Evolutionary conservation across 805 yeast species (phyloP).

Genomic region (Lachancea waltii): DNA sequence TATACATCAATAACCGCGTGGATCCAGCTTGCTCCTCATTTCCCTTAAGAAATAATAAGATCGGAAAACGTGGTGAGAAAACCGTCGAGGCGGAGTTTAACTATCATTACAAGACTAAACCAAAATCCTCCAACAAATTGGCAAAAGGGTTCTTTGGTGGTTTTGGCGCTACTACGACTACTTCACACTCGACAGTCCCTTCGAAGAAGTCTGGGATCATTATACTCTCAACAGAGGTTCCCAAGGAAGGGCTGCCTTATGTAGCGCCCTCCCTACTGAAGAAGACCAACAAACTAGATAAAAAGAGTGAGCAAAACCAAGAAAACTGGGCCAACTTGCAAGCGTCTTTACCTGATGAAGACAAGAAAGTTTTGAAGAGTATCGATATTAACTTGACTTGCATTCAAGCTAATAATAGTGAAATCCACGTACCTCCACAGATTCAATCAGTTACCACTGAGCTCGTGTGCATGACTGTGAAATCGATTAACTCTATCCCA

Average conservation of each 20-base stretch:
- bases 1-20: conserved; percentile 24
- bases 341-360: conserved; percentile 25
- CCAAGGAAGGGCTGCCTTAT: conserved; percentile 35
- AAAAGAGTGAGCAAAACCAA: conserved; percentile 30
- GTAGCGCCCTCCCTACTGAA: conserved; percentile 34
- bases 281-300: conserved; percentile 33
- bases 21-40: conserved; percentile 8
- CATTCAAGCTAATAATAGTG: conserved; percentile 29
- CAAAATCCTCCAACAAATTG: conserved; percentile 15
- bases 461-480: conserved; percentile 32
- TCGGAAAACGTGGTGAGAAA: conserved; percentile 9
- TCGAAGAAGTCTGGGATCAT: conserved; percentile 29
- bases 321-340: conserved; percentile 32
- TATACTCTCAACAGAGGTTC: conserved; percentile 26
- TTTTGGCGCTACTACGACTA: conserved; percentile 12
- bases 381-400: conserved; percentile 31
- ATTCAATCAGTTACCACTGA: conserved; percentile 28
- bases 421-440: conserved; percentile 28
- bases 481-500: conserved; percentile 37
- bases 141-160: conserved; percentile 24
- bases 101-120: conserved; percentile 22
- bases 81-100: conserved; percentile 26
- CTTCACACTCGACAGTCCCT: conserved; percentile 1
- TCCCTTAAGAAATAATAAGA: conserved; percentile 14
- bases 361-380: conserved; percentile 22